A percentile compares a stretch with the other conserved stretches of the same genome.
These are phyloP conservation scores for Blastobotrys proliferans DNA, from an alignment of 1,139 yeast genomes.

Conservation along the genomic window DNA sequence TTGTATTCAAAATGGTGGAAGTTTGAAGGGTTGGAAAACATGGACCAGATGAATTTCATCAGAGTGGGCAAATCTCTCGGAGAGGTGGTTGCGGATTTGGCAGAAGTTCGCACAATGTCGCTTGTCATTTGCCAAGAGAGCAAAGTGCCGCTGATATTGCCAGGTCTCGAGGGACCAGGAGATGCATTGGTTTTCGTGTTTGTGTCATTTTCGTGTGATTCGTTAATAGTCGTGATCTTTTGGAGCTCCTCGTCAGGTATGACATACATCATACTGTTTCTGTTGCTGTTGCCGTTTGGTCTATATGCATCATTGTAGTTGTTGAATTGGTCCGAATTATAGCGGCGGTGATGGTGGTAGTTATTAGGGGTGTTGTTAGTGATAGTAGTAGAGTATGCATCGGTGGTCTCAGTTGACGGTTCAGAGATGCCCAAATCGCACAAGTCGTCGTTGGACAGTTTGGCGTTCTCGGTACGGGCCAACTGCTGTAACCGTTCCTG, in stretches of 20 bases:
- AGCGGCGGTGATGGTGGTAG: too few relatives aligned
- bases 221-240: slow-evolving; percentile 1
- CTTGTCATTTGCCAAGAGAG: slow-evolving; percentile 31
- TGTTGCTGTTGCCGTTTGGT: neutral
- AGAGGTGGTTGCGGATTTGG: slow-evolving; percentile 16
- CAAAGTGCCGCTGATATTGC: slow-evolving; percentile 26
- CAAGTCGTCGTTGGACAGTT: neutral
- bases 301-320: too few relatives aligned
- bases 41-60: slow-evolving; percentile 24
- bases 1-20: slow-evolving; percentile 15
- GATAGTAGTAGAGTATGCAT: too few relatives aligned
- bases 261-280: slow-evolving; percentile 1
- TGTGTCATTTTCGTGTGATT: neutral
- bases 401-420: too few relatives aligned
- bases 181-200: neutral
- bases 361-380: neutral
- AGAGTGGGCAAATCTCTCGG: slow-evolving; percentile 18
- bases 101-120: slow-evolving; percentile 22
- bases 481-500: slow-evolving; percentile 31
- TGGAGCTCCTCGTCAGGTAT: slow-evolving; percentile 6
- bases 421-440: slow-evolving; percentile 5
- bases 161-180: slow-evolving; percentile 25
- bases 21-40: slow-evolving; percentile 26
- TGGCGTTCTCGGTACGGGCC: slow-evolving; percentile 34
- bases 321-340: too few relatives aligned